phyloP scores from a whole-genome alignment of 306 rosid species.

The Sesbania bispinosa region DNA sequence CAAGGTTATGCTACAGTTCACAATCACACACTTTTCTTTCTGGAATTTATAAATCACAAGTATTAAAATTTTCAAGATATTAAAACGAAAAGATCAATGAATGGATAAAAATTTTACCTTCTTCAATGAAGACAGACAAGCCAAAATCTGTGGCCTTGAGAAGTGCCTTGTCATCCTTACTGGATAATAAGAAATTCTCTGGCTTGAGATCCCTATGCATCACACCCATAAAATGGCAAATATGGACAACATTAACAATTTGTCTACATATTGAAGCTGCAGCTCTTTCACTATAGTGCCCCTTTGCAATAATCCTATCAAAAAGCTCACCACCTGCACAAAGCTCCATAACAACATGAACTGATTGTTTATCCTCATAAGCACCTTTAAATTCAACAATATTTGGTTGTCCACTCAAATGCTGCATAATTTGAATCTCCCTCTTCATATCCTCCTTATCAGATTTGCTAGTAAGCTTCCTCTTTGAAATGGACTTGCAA shows the following conservation, averaged over 20 bases:
- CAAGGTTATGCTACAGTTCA: neutral
- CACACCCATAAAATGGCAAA: conserved; percentile 91
- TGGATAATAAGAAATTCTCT: conserved; percentile 82
- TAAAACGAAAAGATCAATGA: neutral
- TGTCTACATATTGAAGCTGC: conserved; percentile 79
- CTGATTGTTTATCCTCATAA: conserved; percentile 75
- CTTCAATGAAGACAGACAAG: conserved; percentile 82
- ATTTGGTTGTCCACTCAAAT: conserved; percentile 87
- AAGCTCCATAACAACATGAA: conserved; percentile 83
- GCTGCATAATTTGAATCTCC: conserved; percentile 93
- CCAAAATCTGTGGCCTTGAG: conserved; percentile 92
- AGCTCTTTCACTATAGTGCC: conserved; percentile 78
- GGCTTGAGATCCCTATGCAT: conserved; percentile 95
- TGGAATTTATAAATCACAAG: neutral
- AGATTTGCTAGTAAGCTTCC: conserved; percentile 61
- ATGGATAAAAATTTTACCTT: conserved; percentile 43
- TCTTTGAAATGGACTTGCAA: conserved; percentile 83
- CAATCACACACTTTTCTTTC: neutral
- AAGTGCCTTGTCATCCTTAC: conserved; percentile 65
- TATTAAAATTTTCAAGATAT: neutral
- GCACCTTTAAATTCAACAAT: conserved; percentile 87
- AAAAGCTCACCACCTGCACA: conserved; percentile 94
- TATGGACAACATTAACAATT: conserved; percentile 77
- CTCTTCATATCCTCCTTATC: conserved; percentile 78
- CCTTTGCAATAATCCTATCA: conserved; percentile 84